Evolutionary conservation across 768 basidiomycete species (phyloP), one percentile per base, ranked within the genome.

Genomic region (Strobilomyces confusus): DNA sequence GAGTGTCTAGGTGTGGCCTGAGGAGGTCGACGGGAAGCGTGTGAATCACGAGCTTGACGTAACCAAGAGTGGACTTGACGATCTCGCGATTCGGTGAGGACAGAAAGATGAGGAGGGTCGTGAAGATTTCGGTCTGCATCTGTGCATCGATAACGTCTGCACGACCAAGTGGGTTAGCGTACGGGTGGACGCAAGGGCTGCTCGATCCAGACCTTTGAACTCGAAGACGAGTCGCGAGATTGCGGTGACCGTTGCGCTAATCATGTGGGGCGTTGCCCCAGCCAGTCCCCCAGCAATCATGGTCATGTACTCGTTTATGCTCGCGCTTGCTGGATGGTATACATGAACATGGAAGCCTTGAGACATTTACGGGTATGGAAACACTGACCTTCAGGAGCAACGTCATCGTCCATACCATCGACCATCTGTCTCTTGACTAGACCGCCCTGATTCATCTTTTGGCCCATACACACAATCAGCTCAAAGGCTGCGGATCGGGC

Each of bases 231-330:
- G 77, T 22, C 97, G 83, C 2, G 95, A 95, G 49, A 99, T 83
- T 0, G 93, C 92, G 7, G 94, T 98, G 48, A 98, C 84, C 1
- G 92, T 92, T 2, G 97, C 97, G 64, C 94, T 95, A 68, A 98
- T 95, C 93, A 97, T 98, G 66, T 99, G 97, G 0, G 95, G 94
- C 12, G 84, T 90, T 14, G 89, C 86, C 20, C 92, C 95, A 9
- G 93, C 94, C 44, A 98, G 73, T 52, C 97, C 97, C 60, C 93
- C 95, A 34, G 91, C 91, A 26, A 98, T 76, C 95, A 99, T 98
- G 4, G 90, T 99, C 75, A 98, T 77, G 67, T 90, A 98, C 67
- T 98, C 97, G 60, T 92, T 86, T 42, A 95, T 78, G 62, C 69
- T 90, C 0, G 93, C 95, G 48, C 73, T 72, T 48, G 82, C 89